Evolutionary conservation across 495 filamentous ascomycete genomes (phyloP), one percentile per base, ranked within the genome.

Genomic region (Penicillium malachiteum): DNA sequence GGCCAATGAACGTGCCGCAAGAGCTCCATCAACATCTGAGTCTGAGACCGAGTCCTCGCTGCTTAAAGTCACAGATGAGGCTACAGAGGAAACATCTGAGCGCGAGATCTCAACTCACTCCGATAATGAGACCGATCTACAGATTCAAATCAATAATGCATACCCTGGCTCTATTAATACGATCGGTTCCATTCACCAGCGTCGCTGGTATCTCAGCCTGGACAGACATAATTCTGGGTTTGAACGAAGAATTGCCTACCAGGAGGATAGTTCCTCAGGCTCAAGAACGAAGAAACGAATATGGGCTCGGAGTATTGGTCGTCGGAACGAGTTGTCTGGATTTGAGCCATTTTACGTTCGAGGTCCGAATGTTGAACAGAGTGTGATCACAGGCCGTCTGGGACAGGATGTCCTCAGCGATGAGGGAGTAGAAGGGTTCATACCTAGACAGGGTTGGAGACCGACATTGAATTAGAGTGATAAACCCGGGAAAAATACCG

Each of bases 181-280:
- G 11, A 83, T 88, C 35, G 79, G 77, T 4, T 87, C 84, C 9
- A 73, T 88, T 16, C 80, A 88, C 58, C 83, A 87, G 62, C 78
- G 86, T 2, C 69, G 73, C 4, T 89, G 86, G 86, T 84, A 78
- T 52, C 63, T 87, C 14, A 76, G 75, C 21, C 64, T 87, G 12
- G 85, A 88, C 48, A 71, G 80, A 2, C 56, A 55, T 5, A 73
- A 71, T 6, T 82, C 78, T 38, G 85, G 86, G 17, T 85, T 88
- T 48, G 67, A 73, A 18, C 41, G 45, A 16, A 57, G 59, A 0
- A 45, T 54, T n/a, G 57, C 10, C 3, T 11, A 2, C 5, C 35
- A 52, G 26, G 35, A 12, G 11, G 51, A 33, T 1, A 38, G 48
- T 1, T 7, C 33, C 12, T 5, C 32, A 17, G 6, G 5, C 7